Evolutionary conservation across 169 alveolate species (phyloP).

Genomic region (Neospora caninum): DNA sequence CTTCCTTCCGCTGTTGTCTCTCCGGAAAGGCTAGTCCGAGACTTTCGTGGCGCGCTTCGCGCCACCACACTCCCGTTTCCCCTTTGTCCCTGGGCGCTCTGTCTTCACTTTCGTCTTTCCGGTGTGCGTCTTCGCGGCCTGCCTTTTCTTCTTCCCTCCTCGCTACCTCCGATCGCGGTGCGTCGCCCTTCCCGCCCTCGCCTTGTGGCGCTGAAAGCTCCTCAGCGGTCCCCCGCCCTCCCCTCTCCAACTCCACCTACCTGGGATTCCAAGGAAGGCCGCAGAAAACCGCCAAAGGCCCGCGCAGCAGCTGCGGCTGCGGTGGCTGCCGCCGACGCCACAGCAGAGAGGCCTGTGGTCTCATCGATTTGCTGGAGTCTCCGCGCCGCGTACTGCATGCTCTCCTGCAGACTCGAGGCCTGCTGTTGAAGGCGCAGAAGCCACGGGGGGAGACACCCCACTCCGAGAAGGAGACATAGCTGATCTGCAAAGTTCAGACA

Average conservation of each 20-base stretch:
- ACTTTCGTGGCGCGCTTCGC: too few species aligned
- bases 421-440: constrained; percentile 50
- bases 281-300: constrained; percentile 25
- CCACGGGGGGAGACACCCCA: constrained; percentile 55
- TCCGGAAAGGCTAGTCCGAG: too few species aligned
- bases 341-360: constrained; percentile 42
- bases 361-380: constrained; percentile 32
- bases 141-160: not conserved
- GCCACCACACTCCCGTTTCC: too few species aligned
- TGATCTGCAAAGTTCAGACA: constrained; percentile 57
- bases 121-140: not conserved
- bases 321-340: constrained; percentile 51
- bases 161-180: not conserved
- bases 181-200: not conserved
- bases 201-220: not conserved
- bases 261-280: not conserved
- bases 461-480: constrained; percentile 41
- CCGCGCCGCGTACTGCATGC: constrained; percentile 49
- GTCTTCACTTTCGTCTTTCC: too few species aligned
- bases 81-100: too few species aligned
- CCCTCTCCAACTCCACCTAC: not conserved
- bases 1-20: too few species aligned
- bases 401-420: constrained; percentile 28
- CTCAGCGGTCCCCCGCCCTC: too few species aligned
- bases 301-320: constrained; percentile 55